Base-by-base conservation (phyloP, 2,329 filamentous ascomycete genomes). In the Trichophyton simii region DNA sequence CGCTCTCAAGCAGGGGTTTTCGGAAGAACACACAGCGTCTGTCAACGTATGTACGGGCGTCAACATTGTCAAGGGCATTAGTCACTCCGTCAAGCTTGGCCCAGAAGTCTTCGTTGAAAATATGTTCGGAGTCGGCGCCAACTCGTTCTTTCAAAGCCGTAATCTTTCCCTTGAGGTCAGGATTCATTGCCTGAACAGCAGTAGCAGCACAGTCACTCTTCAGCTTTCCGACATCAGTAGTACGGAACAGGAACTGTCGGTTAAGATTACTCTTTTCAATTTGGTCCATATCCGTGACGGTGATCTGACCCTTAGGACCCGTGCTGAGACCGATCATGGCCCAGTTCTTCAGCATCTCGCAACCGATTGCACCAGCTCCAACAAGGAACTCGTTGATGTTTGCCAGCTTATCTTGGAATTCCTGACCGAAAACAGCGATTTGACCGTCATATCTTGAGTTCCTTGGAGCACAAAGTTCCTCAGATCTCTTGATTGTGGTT, bases 281-380 rank as follows among this genome's bases (percentile, higher is more conserved):
- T 60, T 91, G 91, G 71, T 99, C 94, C 85, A 96, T 97, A 72
- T 99, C 94, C 13, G 95, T 97, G 58, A 99, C 88, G 62, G 80
- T 89, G 69, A 99, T 95, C 74, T 88, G 87, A 69, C 94, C 94
- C 57, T 91, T 83, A 2, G 90, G 89, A 3, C 94, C 94, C 54
- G 88, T 89, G 52, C 87, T 92, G 34, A 99, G 80, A 67, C 94
- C 94, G 73, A 97, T 95, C 91, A 99, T 95, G 41, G 95, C 92
- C 91, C 94, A 99, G 75, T 97, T 97, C 83, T 99, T 99, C 67
- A 99, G 79, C 88, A 97, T 99, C 72, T 99, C 94, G 71, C 94
- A 99, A 54, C 94, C 94, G 73, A 99, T 99, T 65, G 95, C 94
- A 69, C 94, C 94, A 55, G 94, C 90, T 67, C 94, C 94, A 62